phyloP scores from a whole-genome alignment of 1,284 basidiomycete genomes.

The Polyporus tsugae region DNA sequence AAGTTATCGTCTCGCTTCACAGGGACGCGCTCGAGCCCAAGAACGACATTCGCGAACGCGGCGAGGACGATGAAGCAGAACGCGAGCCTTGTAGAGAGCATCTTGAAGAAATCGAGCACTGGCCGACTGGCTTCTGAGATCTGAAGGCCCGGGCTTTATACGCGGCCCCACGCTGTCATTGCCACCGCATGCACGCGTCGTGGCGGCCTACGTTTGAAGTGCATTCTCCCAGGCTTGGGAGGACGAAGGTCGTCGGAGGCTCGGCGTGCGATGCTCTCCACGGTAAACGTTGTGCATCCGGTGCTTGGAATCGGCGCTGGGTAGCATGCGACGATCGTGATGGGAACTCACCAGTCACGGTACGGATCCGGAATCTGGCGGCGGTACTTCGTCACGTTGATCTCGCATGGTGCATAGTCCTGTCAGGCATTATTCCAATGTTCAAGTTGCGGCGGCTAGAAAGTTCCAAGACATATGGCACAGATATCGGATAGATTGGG shows the following conservation, averaged over 20 bases:
- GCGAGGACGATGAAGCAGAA: constrained; percentile 11
- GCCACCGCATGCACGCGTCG: background rate
- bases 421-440: no score
- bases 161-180: background rate
- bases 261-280: constrained; percentile 1
- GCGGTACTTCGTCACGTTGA: no score
- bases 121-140: background rate
- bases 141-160: background rate
- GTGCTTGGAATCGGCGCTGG: no score
- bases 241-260: background rate
- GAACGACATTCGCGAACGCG: constrained; percentile 2
- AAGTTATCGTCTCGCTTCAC: constrained; percentile 32
- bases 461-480: no score
- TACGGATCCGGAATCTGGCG: no score
- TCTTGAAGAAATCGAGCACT: background rate
- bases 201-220: background rate
- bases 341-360: no score
- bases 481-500: no score
- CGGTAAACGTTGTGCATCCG: no score
- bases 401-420: no score
- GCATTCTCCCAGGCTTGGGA: background rate
- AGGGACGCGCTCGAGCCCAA: background rate
- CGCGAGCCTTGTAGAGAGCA: background rate
- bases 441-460: no score
- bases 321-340: no score